phyloP scores from a whole-genome alignment of 129 eudicot genomes.

The Daucus carota region DNA sequence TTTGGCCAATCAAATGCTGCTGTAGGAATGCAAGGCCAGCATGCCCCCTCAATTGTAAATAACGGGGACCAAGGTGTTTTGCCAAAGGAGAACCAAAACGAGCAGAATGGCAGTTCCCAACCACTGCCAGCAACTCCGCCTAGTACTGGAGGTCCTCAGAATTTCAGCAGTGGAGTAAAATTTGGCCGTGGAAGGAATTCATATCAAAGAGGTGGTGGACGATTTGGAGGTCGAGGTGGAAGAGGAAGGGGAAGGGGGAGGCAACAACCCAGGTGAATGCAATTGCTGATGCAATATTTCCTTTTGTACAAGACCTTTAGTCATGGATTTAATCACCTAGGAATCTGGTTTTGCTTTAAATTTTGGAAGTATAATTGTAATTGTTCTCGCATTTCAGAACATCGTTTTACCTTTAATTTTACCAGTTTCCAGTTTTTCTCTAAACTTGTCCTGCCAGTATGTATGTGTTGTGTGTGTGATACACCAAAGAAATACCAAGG shows the following conservation, averaged over 20 bases:
- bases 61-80: conserved; percentile 19
- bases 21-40: not conserved
- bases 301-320: not conserved
- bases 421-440: not conserved
- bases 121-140: not conserved
- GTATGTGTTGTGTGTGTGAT: not conserved
- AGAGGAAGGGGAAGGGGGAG: not conserved
- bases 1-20: conserved; percentile 1
- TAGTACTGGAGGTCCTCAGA: not conserved
- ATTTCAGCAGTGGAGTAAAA: not conserved
- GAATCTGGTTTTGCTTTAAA: not conserved
- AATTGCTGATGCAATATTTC: not conserved
- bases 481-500: not conserved
- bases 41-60: conserved; percentile 22
- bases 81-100: conserved; percentile 25
- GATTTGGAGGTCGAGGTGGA: conserved; percentile 1
- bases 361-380: not conserved
- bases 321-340: not conserved
- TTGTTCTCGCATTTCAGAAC: not conserved
- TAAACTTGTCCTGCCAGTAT: not conserved
- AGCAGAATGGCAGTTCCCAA: not conserved
- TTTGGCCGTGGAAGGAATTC: conserved; percentile 6
- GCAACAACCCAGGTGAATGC: not conserved
- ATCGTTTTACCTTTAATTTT: not conserved
- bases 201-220: not conserved